phyloP scores from a whole-genome alignment of 2,329 filamentous ascomycete species.

The Alternaria ventricosa region DNA sequence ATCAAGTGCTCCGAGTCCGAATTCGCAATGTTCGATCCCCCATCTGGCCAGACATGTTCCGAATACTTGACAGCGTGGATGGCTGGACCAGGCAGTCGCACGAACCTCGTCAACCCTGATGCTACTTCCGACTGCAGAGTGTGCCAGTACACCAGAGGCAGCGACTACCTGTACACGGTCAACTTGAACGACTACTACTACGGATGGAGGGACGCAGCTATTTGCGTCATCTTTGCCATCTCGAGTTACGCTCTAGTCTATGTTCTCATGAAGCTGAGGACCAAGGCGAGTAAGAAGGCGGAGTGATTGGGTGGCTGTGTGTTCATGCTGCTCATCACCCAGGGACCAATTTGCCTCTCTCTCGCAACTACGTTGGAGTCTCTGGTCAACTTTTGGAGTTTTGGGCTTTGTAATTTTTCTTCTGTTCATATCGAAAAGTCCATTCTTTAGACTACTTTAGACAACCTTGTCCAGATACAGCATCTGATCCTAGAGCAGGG shows the following conservation, averaged over 20 bases:
- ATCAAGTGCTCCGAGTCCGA: constrained; percentile 47
- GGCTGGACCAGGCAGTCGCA: constrained; percentile 30
- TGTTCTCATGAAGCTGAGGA: constrained; percentile 51
- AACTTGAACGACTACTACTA: constrained; percentile 68
- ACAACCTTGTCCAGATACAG: neutral
- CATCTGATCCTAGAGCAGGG: neutral
- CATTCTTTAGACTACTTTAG: neutral
- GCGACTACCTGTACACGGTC: constrained; percentile 66
- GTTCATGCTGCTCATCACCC: rapidly evolving
- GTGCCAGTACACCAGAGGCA: constrained; percentile 65
- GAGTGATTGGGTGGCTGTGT: constrained; percentile 20
- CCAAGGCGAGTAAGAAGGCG: constrained; percentile 51
- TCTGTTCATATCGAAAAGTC: neutral
- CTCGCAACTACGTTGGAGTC: neutral
- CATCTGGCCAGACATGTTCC: constrained; percentile 61
- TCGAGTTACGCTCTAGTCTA: constrained; percentile 61
- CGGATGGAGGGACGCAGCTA: constrained; percentile 70
- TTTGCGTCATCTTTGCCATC: constrained; percentile 63
- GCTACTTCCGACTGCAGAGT: constrained; percentile 64
- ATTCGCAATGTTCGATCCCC: constrained; percentile 56
- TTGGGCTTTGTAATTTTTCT: neutral
- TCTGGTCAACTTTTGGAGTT: neutral
- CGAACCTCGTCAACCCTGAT: constrained; percentile 66
- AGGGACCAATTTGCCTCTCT: neutral
- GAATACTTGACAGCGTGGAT: constrained; percentile 53